Evolutionary conservation across 2,329 filamentous ascomycete species (phyloP), one percentile per base, ranked within the genome.

Genomic region (Venturia effusa): DNA sequence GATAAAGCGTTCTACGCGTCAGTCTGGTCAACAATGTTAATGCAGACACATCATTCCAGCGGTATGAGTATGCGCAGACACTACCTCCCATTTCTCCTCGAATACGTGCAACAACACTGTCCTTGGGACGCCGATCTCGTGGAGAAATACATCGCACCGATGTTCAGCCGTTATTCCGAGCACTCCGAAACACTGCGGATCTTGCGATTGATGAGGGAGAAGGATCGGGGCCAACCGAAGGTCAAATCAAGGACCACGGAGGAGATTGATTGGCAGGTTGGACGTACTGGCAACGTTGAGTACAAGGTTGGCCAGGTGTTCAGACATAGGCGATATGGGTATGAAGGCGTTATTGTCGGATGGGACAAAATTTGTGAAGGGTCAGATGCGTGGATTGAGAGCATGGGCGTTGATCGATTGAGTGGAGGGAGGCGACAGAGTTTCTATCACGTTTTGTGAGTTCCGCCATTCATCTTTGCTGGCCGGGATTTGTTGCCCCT

Each of bases 391-490:
- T 88, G 81, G 87, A 87, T 84, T 71, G 78, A 79, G 71, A 80
- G 81, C 67, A 87, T 86, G 81, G 77, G 79, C 59, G 84, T 89
- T 11, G 85, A 88, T 74, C 87, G 64, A 77, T 79, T n/a, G 76
- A 79, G 62, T 87, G 85, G 1, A 78, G 83, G 57, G 76, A 43
- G 64, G 41, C 30, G 84, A 66, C 87, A 90, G 74, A 86, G 86
- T 40, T 96, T 91, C 69, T 97, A 96, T 73, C 88, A 92, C 69
- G 90, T 90, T 70, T 79, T 97, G 90, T 96, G 77, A 81, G 91
- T 85, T 11, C 15, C 37, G 10, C 37, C 37, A 39, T 39, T 39
- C 8, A 8, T 4, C 37, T 39, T 39, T 39, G 37, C n/a, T n/a
- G n/a, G n/a, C n/a, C n/a, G n/a, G n/a, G n/a, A n/a, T n/a, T n/a